Conservation (phyloP, 2,329 filamentous ascomycete genomes). For the Domatiomyces globalis region DNA sequence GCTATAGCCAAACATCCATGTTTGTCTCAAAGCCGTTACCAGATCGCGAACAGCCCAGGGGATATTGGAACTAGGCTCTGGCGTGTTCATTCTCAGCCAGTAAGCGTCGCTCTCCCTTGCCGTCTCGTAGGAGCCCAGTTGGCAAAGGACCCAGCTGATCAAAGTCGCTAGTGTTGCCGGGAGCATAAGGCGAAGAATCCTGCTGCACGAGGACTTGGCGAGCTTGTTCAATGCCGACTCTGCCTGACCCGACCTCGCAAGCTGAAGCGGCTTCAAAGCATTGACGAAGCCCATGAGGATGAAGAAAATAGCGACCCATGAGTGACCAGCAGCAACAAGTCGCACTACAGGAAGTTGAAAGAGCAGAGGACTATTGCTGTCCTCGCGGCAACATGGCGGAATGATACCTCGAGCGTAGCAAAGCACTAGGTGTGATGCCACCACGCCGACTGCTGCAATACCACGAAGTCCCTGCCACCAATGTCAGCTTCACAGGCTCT, state of each 20-base stretch:
- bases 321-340: slow-evolving; percentile 45
- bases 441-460: slow-evolving; percentile 40
- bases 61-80: slow-evolving; percentile 29
- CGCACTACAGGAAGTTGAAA: slow-evolving; percentile 47
- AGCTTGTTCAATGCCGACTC: slow-evolving; percentile 41
- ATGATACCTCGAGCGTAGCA: slow-evolving; percentile 40
- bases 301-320: slow-evolving; percentile 53
- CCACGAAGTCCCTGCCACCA: slow-evolving; percentile 40
- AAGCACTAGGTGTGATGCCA: slow-evolving; percentile 41
- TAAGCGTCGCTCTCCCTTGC: slow-evolving; percentile 44
- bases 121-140: slow-evolving; percentile 44
- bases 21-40: slow-evolving; percentile 33
- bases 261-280: slow-evolving; percentile 45
- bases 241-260: slow-evolving; percentile 40
- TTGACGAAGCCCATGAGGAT: slow-evolving; percentile 53
- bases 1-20: slow-evolving; percentile 36
- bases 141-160: slow-evolving; percentile 41
- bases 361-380: slow-evolving; percentile 26
- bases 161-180: slow-evolving; percentile 42
- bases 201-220: slow-evolving; percentile 43
- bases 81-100: slow-evolving; percentile 42
- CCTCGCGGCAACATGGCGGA: slow-evolving; percentile 29
- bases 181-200: slow-evolving; percentile 44
- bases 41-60: slow-evolving; percentile 32
- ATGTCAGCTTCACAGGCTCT: neutral